A percentile compares a stretch with the other conserved stretches of the same genome.
Conservation (phyloP, 106 monocot genomes). For the Agapanthus africanus region DNA sequence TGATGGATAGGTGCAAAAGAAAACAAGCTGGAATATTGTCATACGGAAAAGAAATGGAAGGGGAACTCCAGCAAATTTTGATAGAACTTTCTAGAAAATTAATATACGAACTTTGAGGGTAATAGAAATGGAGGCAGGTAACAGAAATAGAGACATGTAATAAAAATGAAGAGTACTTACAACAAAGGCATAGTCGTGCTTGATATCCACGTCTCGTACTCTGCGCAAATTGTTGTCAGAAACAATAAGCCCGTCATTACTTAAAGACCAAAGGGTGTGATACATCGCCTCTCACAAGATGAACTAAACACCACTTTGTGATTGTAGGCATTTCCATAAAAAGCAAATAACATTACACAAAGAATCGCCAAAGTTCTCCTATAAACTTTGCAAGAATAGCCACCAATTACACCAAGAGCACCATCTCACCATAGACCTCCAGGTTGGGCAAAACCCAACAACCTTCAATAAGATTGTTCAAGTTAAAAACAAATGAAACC, state of each 20-base stretch:
- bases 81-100: no score
- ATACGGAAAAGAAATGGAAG: constrained; percentile 8
- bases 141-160: no score
- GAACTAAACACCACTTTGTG: constrained; percentile 67
- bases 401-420: constrained; percentile 95
- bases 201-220: constrained; percentile 99
- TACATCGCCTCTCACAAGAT: constrained; percentile 65
- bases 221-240: constrained; percentile 96
- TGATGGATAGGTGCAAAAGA: constrained; percentile 8
- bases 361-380: constrained; percentile 88
- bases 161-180: constrained; percentile 42
- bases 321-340: constrained; percentile 78
- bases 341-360: constrained; percentile 76
- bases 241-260: constrained; percentile 92
- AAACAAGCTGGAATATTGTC: not conserved
- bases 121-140: not conserved
- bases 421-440: constrained; percentile 91
- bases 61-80: not conserved
- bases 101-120: no score
- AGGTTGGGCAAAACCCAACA: constrained; percentile 80
- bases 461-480: constrained; percentile 99
- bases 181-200: constrained; percentile 97
- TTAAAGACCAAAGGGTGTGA: constrained; percentile 54
- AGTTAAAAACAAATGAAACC: constrained; percentile 73
- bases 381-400: constrained; percentile 59